Evolutionary conservation across 768 basidiomycete species (phyloP).

Genomic region (Rhizopogon vulgaris): DNA sequence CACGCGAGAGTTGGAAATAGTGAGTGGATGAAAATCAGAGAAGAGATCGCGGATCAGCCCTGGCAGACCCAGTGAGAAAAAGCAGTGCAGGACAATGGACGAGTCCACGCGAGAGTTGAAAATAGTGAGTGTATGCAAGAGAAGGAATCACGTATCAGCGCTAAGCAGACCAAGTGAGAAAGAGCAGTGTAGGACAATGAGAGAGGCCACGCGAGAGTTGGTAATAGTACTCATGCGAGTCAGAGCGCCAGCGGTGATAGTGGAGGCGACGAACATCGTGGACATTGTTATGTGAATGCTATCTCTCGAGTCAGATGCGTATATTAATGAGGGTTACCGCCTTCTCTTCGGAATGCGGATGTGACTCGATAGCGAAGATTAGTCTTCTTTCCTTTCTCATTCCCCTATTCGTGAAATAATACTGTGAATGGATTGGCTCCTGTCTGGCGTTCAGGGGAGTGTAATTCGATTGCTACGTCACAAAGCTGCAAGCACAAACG

Average conservation of each 20-base stretch:
- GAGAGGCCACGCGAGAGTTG: not conserved
- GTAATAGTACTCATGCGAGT: not conserved
- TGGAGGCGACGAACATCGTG: too few species aligned
- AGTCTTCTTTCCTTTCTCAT: not conserved
- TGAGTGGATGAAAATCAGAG: not conserved
- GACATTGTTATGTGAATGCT: not conserved
- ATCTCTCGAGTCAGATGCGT: not conserved
- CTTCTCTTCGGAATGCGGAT: not conserved
- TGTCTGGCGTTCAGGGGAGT: not conserved
- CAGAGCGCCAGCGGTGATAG: not conserved
- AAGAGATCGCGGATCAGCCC: not conserved
- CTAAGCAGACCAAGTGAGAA: too few species aligned
- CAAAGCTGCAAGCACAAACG: not conserved
- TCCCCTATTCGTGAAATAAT: not conserved
- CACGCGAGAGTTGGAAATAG: not conserved
- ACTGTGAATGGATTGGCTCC: not conserved
- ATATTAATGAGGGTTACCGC: not conserved
- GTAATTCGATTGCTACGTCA: not conserved
- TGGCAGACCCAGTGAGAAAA: not conserved
- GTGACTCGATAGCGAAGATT: not conserved
- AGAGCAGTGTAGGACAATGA: not conserved
- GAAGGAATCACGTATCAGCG: not conserved
- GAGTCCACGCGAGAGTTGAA: not conserved
- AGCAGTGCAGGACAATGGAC: not conserved
- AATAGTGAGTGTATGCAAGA: not conserved